Conservation (phyloP, 2,329 filamentous ascomycete genomes). For the Hawksworthiomyces lignivorus region DNA sequence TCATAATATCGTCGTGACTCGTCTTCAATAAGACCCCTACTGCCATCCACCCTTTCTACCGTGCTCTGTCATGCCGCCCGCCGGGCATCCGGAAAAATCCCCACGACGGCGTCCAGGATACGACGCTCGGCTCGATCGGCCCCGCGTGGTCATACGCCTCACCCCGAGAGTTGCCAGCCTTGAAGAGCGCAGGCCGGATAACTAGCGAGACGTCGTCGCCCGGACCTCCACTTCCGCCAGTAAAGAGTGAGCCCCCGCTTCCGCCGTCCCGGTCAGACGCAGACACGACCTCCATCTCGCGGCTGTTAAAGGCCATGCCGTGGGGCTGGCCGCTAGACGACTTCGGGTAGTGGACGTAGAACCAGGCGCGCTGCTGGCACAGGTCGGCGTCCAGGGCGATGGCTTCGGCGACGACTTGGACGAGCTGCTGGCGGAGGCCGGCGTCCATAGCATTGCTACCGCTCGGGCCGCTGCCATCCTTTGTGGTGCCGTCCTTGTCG, state of each 20-base stretch:
- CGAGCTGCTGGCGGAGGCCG: neutral
- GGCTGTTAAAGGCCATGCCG: constrained; percentile 9
- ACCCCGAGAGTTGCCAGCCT: constrained; percentile 10
- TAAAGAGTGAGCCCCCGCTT: neutral
- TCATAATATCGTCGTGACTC: constrained; percentile 2
- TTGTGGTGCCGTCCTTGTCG: neutral
- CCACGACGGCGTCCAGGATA: neutral
- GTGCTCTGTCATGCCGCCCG: neutral
- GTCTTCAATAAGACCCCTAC: too few relatives aligned
- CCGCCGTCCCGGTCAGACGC: neutral
- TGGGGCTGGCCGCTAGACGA: constrained; percentile 2
- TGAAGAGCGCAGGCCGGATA: constrained; percentile 9
- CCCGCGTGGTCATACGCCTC: constrained; percentile 8
- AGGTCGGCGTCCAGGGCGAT: constrained; percentile 10
- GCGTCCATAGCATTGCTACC: too few relatives aligned
- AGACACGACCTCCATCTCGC: constrained; percentile 4
- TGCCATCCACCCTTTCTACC: too few relatives aligned
- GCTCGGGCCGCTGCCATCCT: too few relatives aligned
- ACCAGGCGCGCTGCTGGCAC: constrained; percentile 12
- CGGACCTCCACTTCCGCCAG: neutral
- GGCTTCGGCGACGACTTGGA: constrained; percentile 1
- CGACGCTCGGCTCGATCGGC: constrained; percentile 8
- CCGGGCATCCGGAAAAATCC: neutral
- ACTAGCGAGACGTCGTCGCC: constrained; percentile 4
- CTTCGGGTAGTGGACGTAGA: constrained; percentile 8